Evolutionary conservation across 352 stramenopile genomes (phyloP).

Genomic region (Pythium brachiatum): DNA sequence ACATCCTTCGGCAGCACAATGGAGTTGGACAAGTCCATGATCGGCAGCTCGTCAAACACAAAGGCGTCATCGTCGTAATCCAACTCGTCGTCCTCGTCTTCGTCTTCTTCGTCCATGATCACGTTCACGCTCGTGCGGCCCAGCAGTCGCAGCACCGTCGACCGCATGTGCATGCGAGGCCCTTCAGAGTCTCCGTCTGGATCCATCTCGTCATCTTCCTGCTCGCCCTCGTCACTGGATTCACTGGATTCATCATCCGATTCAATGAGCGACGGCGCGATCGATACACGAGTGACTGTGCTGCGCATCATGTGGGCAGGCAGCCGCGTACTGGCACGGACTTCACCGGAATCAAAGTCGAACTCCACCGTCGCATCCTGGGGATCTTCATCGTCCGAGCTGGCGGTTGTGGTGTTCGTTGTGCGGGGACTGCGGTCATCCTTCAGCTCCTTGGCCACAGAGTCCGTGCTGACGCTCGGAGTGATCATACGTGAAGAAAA

Average conservation of each 20-base stretch:
- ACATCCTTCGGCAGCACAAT: conserved; percentile 15
- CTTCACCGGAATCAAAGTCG: conserved; percentile 27
- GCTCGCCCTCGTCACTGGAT: conserved; percentile 10
- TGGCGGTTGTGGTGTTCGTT: conserved; percentile 23
- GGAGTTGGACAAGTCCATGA: conserved; percentile 9
- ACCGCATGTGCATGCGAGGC: conserved; percentile 16
- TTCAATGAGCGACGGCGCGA: conserved; percentile 1
- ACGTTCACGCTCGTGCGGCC: conserved; percentile 27
- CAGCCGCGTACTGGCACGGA: conserved; percentile 19
- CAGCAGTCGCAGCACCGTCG: conserved; percentile 19
- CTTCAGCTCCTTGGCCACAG: neutral
- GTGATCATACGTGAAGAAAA: neutral
- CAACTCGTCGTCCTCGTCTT: conserved; percentile 24
- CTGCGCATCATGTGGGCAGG: conserved; percentile 20
- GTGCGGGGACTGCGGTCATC: conserved; percentile 28
- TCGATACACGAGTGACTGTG: conserved; percentile 6
- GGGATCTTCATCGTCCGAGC: conserved; percentile 18
- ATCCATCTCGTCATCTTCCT: conserved; percentile 30
- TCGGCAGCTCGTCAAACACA: conserved; percentile 23
- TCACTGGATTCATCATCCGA: conserved; percentile 14
- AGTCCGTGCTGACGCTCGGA: neutral
- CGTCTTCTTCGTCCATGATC: conserved; percentile 31
- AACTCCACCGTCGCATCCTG: conserved; percentile 24
- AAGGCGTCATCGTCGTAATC: conserved; percentile 17
- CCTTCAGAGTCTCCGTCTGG: conserved; percentile 20